Evolutionary conservation across 2,329 filamentous ascomycete species (phyloP).

Genomic region (Scolecobasidium constrictum): DNA sequence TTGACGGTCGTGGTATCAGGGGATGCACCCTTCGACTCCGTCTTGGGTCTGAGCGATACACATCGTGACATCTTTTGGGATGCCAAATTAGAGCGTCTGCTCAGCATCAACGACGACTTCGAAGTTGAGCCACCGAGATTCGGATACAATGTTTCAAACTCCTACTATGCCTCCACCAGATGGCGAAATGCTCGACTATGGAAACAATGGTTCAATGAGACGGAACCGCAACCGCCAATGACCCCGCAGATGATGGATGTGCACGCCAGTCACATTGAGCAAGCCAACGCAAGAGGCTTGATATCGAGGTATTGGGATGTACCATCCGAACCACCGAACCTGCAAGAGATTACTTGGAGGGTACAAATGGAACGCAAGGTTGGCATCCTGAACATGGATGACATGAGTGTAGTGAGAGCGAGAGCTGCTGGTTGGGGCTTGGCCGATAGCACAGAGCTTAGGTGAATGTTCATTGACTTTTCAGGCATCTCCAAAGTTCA

Average conservation of each 20-base stretch:
- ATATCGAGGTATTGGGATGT: slow-evolving; percentile 47
- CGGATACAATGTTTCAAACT: slow-evolving; percentile 32
- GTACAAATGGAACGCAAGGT: slow-evolving; percentile 42
- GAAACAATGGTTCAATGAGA: slow-evolving; percentile 40
- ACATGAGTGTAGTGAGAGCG: no score
- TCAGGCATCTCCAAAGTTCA: no score
- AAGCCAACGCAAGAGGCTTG: slow-evolving; percentile 40
- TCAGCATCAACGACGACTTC: background rate
- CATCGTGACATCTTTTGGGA: slow-evolving; percentile 47
- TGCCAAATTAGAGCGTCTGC: slow-evolving; percentile 27
- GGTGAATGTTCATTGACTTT: no score
- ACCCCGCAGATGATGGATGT: no score
- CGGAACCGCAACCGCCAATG: slow-evolving; percentile 31
- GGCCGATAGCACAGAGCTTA: no score
- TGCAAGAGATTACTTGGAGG: slow-evolving; percentile 45
- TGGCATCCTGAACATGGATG: slow-evolving; percentile 48
- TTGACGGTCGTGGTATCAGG: slow-evolving; percentile 44
- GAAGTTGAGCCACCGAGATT: background rate
- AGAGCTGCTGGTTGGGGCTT: no score
- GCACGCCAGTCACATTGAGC: slow-evolving; percentile 40
- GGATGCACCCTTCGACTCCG: slow-evolving; percentile 39
- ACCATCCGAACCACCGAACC: slow-evolving; percentile 41
- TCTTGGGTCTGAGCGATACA: slow-evolving; percentile 30
- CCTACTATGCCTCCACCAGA: slow-evolving; percentile 53
- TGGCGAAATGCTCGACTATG: slow-evolving; percentile 44